Base-by-base conservation (phyloP, 1,284 basidiomycete genomes). In the Lentinula novae-zelandiae region DNA sequence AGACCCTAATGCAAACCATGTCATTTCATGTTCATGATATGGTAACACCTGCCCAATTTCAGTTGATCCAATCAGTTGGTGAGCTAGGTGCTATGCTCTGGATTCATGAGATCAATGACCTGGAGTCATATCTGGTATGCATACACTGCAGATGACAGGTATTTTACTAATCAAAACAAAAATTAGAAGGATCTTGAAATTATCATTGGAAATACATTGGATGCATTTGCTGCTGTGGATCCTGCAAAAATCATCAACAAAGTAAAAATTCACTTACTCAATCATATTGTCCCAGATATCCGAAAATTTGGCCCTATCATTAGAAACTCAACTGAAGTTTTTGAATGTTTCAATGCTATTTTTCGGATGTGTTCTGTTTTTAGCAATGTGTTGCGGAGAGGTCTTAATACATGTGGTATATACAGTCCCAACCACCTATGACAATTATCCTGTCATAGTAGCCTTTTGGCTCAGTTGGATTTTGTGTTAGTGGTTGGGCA, bases 241-340 rank as follows among this genome's bases (percentile, higher is more conserved):
- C 72, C 75, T 1, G 67, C 67, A 1, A 73, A 74, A 57, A 72
- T 78, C 7, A 60, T 68, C 7, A 53, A 59, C 10, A 78, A 78
- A 59, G 63, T 72, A 50, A 78, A 78, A 62, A 64, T 70, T 2
- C 77, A 78, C 60, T 60, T 77, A 27, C 69, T 78, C 1, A n/a
- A 65, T 1, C 75, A 79, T 63, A 36, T 76, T 8, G 27, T 56
- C 4, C 62, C 67, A 15, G 72, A 78, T 64, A 70, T 76, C 13
- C 52, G 53, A 39, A 64, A 65, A 1, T 74, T 74, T 67, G 75
- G 76, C 3, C 76, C 76, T n/a, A 57, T 71, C 2, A 64, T 77
- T 20, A 64, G 69, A 0, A 64, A 68, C 46, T 66, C 72, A 38
- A 77, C 73, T 0, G 73, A 78, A 58, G 61, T 66, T 0, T 76